phyloP scores from a whole-genome alignment of 306 rosid genomes.

The Cotoneaster glaucophyllus region DNA sequence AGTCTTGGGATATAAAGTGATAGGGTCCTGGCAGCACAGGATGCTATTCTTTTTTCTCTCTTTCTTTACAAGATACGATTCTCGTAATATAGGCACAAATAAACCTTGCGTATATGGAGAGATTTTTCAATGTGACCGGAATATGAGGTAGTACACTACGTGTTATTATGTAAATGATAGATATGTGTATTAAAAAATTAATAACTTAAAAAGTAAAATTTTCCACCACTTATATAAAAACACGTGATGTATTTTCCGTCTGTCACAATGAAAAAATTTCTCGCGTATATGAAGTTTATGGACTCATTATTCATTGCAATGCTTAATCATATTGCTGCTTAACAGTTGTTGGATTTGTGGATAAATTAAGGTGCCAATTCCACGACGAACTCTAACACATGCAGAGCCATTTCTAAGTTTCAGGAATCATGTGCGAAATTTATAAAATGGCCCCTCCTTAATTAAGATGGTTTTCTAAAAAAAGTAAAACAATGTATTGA shows the following conservation, averaged over 20 bases:
- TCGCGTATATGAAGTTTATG: not conserved
- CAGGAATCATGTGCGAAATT: accelerated
- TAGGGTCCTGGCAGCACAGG: not conserved
- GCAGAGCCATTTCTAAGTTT: too few relatives aligned
- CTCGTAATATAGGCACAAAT: not conserved
- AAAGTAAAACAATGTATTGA: too few relatives aligned
- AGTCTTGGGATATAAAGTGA: not conserved
- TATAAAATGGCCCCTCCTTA: too few relatives aligned
- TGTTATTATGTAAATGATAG: accelerated
- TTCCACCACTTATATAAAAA: too few relatives aligned
- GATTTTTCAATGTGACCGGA: accelerated
- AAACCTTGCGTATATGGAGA: not conserved
- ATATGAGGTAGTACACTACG: accelerated
- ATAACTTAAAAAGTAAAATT: too few relatives aligned
- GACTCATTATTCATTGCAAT: not conserved
- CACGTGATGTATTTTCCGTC: accelerated
- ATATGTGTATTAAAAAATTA: too few relatives aligned
- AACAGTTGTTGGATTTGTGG: not conserved
- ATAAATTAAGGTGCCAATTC: not conserved
- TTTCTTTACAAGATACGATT: not conserved
- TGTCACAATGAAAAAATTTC: too few relatives aligned
- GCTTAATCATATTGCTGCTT: not conserved
- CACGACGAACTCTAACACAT: not conserved
- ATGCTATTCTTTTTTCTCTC: not conserved
- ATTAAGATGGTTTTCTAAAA: too few relatives aligned